Conservation (phyloP, 2,329 filamentous ascomycete genomes). For the Talaromyces sp. region DNA sequence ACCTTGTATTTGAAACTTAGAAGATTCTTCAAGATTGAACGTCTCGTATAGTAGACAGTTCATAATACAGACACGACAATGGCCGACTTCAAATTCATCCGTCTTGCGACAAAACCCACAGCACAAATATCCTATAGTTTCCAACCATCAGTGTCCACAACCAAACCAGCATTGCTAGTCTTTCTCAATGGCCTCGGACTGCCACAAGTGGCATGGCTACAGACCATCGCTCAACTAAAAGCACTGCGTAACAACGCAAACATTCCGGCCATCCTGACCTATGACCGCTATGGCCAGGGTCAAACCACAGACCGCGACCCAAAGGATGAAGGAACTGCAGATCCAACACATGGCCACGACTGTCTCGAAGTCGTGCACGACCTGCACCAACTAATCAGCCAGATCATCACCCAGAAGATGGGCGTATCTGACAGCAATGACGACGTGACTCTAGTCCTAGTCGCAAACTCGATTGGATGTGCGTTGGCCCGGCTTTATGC, state of each 20-base stretch:
- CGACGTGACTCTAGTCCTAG: slow-evolving; percentile 45
- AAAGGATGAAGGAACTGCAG: slow-evolving; percentile 32
- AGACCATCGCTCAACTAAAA: slow-evolving; percentile 31
- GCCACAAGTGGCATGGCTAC: slow-evolving; percentile 41
- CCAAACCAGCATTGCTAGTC: slow-evolving; percentile 35
- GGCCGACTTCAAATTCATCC: slow-evolving; percentile 22
- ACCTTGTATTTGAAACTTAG: neutral
- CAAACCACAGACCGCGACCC: slow-evolving; percentile 50
- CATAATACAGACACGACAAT: slow-evolving; percentile 11
- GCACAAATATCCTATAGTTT: slow-evolving; percentile 25
- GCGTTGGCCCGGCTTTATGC: slow-evolving; percentile 55
- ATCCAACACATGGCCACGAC: slow-evolving; percentile 51
- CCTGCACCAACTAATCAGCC: slow-evolving; percentile 46
- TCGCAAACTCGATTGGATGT: slow-evolving; percentile 56
- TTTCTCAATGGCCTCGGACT: slow-evolving; percentile 48
- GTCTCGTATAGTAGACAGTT: neutral
- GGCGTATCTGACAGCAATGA: slow-evolving; percentile 17
- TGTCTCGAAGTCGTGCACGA: slow-evolving; percentile 45
- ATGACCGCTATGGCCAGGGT: slow-evolving; percentile 61
- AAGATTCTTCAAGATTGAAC: neutral
- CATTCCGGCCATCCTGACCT: slow-evolving; percentile 51
- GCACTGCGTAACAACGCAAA: slow-evolving; percentile 23
- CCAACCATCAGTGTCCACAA: slow-evolving; percentile 12
- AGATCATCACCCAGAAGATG: slow-evolving; percentile 39
- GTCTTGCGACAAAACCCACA: slow-evolving; percentile 24